Base-by-base conservation (phyloP, 2,329 filamentous ascomycete species). In the Stachybotrys echinatus region DNA sequence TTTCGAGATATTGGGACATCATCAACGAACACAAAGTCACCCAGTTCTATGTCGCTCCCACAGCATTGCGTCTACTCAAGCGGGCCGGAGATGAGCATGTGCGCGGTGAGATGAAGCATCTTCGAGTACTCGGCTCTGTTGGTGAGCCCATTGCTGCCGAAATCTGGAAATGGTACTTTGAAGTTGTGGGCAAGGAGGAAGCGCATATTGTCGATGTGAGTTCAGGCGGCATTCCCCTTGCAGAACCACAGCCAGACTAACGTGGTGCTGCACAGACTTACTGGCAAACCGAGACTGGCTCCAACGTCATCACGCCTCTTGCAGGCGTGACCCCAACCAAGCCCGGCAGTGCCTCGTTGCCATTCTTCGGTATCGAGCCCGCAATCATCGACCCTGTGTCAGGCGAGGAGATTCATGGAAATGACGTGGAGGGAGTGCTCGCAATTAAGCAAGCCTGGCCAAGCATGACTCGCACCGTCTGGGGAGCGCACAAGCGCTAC, bases 131-230 rank as follows among this genome's bases (percentile, higher is more conserved):
- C 19, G 94, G 92, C 52, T 96, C 92, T 18, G 94, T 99, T 51
- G 94, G 94, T 59, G 94, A 99, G 75, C 94, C 94, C 38, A 99
- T 99, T 62, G 92, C 94, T 18, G 89, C 92, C 20, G 94, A 99
- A 71, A 88, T 99, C 52, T 99, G 94, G 94, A 97, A 97, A 75
- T 99, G 94, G 94, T 99, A 97, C 74, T 92, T 91, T 68, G 91
- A 97, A 71, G 81, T 88, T 59, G 91, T 99, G 48, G 94, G 94
- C 64, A 95, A 91, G 79, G 87, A 92, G 71, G 86, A 95, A 70
- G 87, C 89, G 45, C 94, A 99, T 65, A 79, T 99, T 68, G 86
- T 96, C 49, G 94, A 99, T 69, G 91, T 95, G 76, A 81, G 90
- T 48, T n/a, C 14, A 4, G 8, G 8, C 22, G 31, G 48, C 21